phyloP scores from a whole-genome alignment of 257 asterid species.

The Solanum acaule region DNA sequence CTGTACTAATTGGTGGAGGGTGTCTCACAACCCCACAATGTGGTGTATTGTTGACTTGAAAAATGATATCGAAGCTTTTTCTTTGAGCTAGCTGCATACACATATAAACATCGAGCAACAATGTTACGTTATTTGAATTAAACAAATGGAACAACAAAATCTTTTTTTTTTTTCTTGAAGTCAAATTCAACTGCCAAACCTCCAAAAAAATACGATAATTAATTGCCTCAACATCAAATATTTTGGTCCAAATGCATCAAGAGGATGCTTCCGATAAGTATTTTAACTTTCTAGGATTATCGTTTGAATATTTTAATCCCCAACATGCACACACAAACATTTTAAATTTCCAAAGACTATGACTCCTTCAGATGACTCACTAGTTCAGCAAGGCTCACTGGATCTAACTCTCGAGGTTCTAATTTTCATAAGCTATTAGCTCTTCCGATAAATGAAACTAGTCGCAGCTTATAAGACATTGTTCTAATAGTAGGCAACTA shows the following conservation, averaged over 20 bases:
- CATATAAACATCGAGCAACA: background rate
- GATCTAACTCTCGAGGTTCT: background rate
- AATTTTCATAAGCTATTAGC: background rate
- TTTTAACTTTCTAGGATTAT: background rate
- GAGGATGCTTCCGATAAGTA: background rate
- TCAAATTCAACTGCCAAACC: background rate
- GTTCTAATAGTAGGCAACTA: background rate
- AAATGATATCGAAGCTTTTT: conserved; percentile 98
- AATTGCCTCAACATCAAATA: background rate
- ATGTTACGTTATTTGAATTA: background rate
- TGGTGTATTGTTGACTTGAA: no score
- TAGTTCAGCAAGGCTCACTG: background rate
- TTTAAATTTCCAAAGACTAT: background rate
- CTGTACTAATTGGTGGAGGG: no score
- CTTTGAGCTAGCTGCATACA: conserved; percentile 44
- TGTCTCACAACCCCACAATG: no score
- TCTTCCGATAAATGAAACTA: background rate
- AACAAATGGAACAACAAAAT: background rate
- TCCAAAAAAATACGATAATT: background rate
- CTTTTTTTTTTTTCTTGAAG: background rate
- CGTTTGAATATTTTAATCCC: no score
- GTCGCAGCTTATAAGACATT: background rate
- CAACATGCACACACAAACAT: background rate
- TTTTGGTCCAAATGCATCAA: background rate
- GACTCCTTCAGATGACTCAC: background rate